phyloP scores from a whole-genome alignment of 139 green algal species.

The Chlamydomonas applanata region DNA sequence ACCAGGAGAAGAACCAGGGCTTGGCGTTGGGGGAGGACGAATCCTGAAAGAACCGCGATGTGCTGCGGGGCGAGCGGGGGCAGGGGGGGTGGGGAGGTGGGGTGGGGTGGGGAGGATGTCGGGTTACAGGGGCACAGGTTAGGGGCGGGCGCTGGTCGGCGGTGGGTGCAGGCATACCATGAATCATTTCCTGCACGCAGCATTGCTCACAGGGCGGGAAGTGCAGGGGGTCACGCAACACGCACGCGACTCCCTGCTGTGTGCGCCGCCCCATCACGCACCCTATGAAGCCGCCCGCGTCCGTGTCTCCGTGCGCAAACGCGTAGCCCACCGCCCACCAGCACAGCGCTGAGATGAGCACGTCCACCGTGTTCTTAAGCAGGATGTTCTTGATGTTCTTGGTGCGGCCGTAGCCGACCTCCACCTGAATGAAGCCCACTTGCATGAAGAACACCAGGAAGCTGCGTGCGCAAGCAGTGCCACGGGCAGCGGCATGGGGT shows the following conservation, averaged over 20 bases:
- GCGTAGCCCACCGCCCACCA: slow-evolving; percentile 70
- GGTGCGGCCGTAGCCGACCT: slow-evolving; percentile 39
- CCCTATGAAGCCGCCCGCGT: slow-evolving; percentile 50
- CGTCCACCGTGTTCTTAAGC: slow-evolving; percentile 47
- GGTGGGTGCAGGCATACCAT: no score
- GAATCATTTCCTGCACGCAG: not conserved
- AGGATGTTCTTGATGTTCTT: slow-evolving; percentile 55
- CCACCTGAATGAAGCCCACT: slow-evolving; percentile 45
- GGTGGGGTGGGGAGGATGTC: no score
- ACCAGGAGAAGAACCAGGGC: slow-evolving; percentile 53
- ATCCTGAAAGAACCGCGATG: slow-evolving; percentile 37
- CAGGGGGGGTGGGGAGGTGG: no score
- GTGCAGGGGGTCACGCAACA: no score
- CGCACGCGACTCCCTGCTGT: no score
- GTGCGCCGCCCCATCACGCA: no score
- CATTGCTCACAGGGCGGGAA: no score
- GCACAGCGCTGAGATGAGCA: slow-evolving; percentile 33
- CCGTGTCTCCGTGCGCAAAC: slow-evolving; percentile 55
- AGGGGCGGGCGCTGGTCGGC: no score
- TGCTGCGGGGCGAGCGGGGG: slow-evolving; percentile 5
- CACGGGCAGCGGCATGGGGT: no score
- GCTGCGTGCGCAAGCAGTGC: no score
- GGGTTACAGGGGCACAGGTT: no score
- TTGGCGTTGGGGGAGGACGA: slow-evolving; percentile 9
- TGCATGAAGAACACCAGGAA: slow-evolving; percentile 56